These are phyloP conservation scores for Starmerella davenportii DNA, from an alignment of 805 yeast genomes.

Conservation along the genomic window DNA sequence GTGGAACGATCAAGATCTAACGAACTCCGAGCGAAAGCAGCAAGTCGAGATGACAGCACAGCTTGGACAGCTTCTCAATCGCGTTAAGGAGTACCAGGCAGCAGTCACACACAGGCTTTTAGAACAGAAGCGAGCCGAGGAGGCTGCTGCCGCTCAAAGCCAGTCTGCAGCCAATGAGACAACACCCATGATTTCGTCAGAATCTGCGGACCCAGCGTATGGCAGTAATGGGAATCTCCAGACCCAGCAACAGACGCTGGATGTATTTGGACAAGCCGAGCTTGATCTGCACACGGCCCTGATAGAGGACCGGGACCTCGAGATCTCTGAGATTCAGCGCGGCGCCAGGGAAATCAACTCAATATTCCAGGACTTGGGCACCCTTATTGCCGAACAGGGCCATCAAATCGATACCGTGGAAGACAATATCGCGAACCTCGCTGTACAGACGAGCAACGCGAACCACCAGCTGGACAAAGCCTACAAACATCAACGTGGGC, in stretches of 20 bases:
- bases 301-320: constrained; percentile 56
- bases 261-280: constrained; percentile 17
- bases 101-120: constrained; percentile 6
- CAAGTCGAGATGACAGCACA: constrained; percentile 6
- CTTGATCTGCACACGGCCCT: constrained; percentile 19
- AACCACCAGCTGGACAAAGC: constrained; percentile 55
- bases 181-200: background rate
- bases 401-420: constrained; percentile 69
- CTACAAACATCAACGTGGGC: constrained; percentile 49
- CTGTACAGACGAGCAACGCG: constrained; percentile 51
- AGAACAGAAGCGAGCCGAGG: background rate
- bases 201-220: background rate
- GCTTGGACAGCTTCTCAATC: constrained; percentile 7
- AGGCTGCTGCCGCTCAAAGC: background rate
- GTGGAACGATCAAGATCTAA: constrained; percentile 5
- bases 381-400: constrained; percentile 69
- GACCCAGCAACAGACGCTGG: background rate
- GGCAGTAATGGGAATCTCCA: background rate
- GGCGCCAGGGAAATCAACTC: constrained; percentile 75
- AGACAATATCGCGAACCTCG: constrained; percentile 49
- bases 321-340: constrained; percentile 50
- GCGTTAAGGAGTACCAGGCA: constrained; percentile 7
- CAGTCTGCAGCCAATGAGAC: background rate
- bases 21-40: constrained; percentile 2
- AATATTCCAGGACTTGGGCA: constrained; percentile 65